These are phyloP conservation scores for Collybia nuda DNA, from an alignment of 768 basidiomycete genomes.

Conservation along the genomic window DNA sequence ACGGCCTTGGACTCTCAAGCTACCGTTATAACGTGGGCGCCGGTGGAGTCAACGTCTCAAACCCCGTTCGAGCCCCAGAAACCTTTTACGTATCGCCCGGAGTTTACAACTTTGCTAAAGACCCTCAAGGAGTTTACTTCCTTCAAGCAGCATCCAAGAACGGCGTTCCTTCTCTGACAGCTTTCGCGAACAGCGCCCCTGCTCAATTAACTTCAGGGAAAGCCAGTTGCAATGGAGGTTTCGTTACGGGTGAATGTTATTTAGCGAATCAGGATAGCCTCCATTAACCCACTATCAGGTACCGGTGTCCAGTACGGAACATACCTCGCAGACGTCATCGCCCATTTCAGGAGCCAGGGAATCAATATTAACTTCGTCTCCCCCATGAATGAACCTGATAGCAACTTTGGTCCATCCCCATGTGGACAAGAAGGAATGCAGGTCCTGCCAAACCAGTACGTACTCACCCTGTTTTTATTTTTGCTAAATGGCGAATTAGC, in stretches of 20 bases:
- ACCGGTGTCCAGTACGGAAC: constrained; percentile 37
- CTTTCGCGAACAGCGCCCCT: constrained; percentile 44
- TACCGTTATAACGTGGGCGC: constrained; percentile 44
- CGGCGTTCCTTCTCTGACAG: constrained; percentile 36
- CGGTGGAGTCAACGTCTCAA: constrained; percentile 41
- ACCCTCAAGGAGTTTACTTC: constrained; percentile 40
- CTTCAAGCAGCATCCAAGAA: constrained; percentile 33
- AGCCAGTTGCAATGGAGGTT: constrained; percentile 34
- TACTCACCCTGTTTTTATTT: neutral
- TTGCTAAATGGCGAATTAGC: neutral
- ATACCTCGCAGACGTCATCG: constrained; percentile 39
- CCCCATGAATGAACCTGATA: constrained; percentile 44
- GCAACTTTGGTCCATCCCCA: constrained; percentile 33
- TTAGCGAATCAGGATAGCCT: no score
- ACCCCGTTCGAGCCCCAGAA: constrained; percentile 33
- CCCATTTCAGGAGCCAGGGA: constrained; percentile 35
- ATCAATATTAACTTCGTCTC: constrained; percentile 39
- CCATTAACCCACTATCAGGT: constrained; percentile 13
- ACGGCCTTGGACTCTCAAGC: constrained; percentile 38
- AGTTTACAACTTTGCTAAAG: constrained; percentile 37
- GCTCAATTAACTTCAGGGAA: constrained; percentile 29
- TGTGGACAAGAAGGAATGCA: constrained; percentile 49
- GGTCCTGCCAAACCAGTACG: constrained; percentile 36
- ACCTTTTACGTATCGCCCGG: constrained; percentile 37
- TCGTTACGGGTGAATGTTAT: constrained; percentile 25